Conservation (phyloP, 257 asterid genomes). For the Ajuga chamaepitys region DNA sequence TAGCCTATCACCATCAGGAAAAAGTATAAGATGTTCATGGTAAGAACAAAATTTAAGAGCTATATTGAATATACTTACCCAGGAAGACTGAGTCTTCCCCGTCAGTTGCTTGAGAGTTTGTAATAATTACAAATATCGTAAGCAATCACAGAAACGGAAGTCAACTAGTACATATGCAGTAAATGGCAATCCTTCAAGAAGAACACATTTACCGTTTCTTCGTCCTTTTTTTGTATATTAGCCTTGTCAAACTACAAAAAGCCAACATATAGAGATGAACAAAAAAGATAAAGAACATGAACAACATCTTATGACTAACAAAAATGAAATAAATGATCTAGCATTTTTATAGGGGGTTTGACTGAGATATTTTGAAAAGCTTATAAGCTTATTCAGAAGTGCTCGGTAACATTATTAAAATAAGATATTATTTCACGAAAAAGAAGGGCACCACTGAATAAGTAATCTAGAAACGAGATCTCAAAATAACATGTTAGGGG, state of each 20-base stretch:
- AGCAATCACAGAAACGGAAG: no score
- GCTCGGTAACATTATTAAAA: no score
- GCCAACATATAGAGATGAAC: background rate
- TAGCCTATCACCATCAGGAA: no score
- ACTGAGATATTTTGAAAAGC: no score
- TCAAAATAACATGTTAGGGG: no score
- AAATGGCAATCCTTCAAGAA: background rate
- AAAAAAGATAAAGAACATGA: background rate
- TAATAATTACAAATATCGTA: background rate
- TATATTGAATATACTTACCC: no score
- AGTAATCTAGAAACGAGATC: no score
- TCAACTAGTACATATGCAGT: background rate
- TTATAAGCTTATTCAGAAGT: no score
- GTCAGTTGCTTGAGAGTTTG: constrained; percentile 75
- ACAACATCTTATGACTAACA: background rate
- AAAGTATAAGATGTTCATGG: no score
- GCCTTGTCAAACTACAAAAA: constrained; percentile 54
- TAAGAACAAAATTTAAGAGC: no score
- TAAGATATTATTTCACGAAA: no score
- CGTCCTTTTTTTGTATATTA: constrained; percentile 70
- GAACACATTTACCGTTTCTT: constrained; percentile 57
- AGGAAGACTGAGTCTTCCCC: constrained; percentile 72
- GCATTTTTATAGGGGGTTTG: background rate
- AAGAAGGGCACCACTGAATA: no score
- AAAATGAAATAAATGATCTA: background rate